These are phyloP conservation scores for Lactarius trivialis DNA, from an alignment of 768 basidiomycete genomes.

Conservation along the genomic window DNA sequence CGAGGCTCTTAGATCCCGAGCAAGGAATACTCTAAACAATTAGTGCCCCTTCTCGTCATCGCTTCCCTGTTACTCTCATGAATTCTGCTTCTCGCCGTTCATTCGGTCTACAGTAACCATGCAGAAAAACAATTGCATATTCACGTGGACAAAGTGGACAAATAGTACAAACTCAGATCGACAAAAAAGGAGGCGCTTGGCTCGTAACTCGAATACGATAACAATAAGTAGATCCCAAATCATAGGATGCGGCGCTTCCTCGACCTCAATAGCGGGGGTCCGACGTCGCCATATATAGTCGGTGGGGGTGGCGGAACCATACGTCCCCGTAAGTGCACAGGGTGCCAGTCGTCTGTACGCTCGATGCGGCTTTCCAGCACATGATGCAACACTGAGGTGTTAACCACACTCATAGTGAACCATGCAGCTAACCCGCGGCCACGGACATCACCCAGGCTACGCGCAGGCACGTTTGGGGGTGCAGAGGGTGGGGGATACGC, in stretches of 20 bases:
- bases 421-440: slow-evolving; percentile 18
- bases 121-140: slow-evolving; percentile 13
- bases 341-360: slow-evolving; percentile 11
- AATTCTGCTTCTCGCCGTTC: neutral
- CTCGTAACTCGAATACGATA: slow-evolving; percentile 2
- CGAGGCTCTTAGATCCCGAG: neutral
- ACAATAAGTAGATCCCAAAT: slow-evolving; percentile 16
- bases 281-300: neutral
- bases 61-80: neutral
- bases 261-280: neutral
- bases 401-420: slow-evolving; percentile 21
- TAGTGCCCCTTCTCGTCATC: neutral
- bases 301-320: slow-evolving; percentile 8
- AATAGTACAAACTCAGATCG: slow-evolving; percentile 16
- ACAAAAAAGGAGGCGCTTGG: slow-evolving; percentile 16
- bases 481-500: slow-evolving; percentile 17
- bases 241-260: slow-evolving; percentile 7
- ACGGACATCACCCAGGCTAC: slow-evolving; percentile 17
- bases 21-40: neutral
- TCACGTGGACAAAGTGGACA: slow-evolving; percentile 11
- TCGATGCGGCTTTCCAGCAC: slow-evolving; percentile 10
- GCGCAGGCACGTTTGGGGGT: slow-evolving; percentile 18
- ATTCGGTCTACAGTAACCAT: neutral
- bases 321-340: slow-evolving; percentile 13
- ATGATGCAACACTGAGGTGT: slow-evolving; percentile 13